These are phyloP conservation scores for Spergularia azorica DNA, from an alignment of 179 eudicot genomes.

Conservation along the genomic window DNA sequence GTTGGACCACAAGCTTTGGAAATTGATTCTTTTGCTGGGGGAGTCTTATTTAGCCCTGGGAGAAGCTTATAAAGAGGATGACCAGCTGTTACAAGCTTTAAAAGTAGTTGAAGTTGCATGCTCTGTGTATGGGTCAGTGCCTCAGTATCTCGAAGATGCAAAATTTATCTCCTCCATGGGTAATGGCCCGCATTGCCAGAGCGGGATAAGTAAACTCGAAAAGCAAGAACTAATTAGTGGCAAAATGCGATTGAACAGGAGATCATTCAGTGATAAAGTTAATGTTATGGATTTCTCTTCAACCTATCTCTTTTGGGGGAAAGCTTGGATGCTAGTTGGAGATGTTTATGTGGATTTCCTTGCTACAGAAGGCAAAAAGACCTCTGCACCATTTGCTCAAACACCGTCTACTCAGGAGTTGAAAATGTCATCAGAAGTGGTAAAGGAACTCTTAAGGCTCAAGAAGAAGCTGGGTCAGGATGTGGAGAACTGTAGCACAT, in stretches of 20 bases:
- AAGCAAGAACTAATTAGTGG: conserved; percentile 29
- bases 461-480: conserved; percentile 73
- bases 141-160: conserved; percentile 74
- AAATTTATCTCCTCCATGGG: conserved; percentile 82
- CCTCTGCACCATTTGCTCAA: conserved; percentile 33
- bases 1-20: conserved; percentile 88
- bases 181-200: conserved; percentile 34
- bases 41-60: conserved; percentile 93
- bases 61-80: conserved; percentile 73
- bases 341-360: conserved; percentile 81
- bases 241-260: conserved; percentile 24
- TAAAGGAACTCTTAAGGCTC: conserved; percentile 80
- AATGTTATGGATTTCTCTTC: conserved; percentile 46
- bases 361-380: conserved; percentile 46
- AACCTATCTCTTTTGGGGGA: conserved; percentile 84
- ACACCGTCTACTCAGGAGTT: conserved; percentile 49
- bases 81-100: conserved; percentile 72
- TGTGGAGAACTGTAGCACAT: conserved; percentile 67
- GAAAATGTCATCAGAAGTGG: conserved; percentile 82
- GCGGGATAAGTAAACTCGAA: conserved; percentile 30
- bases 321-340: conserved; percentile 90
- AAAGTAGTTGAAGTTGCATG: conserved; percentile 85
- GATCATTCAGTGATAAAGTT: conserved; percentile 29
- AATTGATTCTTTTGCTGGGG: conserved; percentile 89
- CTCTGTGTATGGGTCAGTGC: conserved; percentile 93